Base-by-base conservation (phyloP, 108 stramenopile genomes). In the Skeletonema menzelii region DNA sequence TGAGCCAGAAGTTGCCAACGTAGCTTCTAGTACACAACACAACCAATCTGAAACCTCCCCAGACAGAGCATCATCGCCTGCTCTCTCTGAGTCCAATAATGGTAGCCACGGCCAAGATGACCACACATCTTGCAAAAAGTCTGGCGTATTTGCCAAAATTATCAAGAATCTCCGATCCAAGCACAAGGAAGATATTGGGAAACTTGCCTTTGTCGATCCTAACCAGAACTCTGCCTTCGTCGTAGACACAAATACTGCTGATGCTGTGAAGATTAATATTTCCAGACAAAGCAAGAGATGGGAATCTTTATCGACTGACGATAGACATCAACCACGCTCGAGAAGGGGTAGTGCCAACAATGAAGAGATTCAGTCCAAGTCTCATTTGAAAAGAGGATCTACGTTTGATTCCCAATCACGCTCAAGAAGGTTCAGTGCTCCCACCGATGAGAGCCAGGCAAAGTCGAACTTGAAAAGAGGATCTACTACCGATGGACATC, bases 171-270 rank as follows among this genome's bases (percentile, higher is more conserved):
- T 79, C 19, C 49, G 65, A 8, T 58, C 57, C 35, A 70, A 71
- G 37, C 27, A 20, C 35, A 67, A 46, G 15, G 46, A 46, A 17
- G 56, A 71, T 12, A 70, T 57, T 59, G 71, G 44, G 24, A 20
- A 58, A 55, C 56, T 67, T 40, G 74, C 74, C 22, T 75, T 75
- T 32, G 64, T 75, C 27, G 74, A 75, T 59, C 74, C 74, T 1
- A 75, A 75, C 40, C 44, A 66, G 13, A 26, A 59, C 8, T 67
- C 58, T 24, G 65, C 74, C 28, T 79, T 67, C 44, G 68, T 79
- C 12, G 61, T 70, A 0, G 65, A 72, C 34, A 72, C 53, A 27
- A 63, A 38, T 0, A 44, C 60, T 13, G 58, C 56, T 12, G 56
- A 57, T 57, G 5, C 19, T 20, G 8, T 53, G 22, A 53, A 53